Evolutionary conservation across 805 yeast species (phyloP).

Genomic region (Komagataella populi): DNA sequence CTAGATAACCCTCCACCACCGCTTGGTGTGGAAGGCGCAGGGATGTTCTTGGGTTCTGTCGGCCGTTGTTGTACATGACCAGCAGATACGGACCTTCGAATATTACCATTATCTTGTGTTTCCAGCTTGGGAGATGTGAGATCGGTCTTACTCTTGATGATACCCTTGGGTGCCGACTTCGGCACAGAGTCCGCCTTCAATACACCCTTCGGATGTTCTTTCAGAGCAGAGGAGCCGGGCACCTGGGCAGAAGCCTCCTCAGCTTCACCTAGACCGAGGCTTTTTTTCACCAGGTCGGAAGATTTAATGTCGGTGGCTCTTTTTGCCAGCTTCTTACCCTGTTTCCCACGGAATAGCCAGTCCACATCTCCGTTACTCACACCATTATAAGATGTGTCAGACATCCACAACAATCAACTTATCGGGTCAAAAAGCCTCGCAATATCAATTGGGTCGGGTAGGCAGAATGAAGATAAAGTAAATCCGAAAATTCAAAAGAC

Average conservation of each 20-base stretch:
- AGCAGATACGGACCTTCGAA: not conserved
- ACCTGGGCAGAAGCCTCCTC: not conserved
- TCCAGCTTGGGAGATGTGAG: not conserved
- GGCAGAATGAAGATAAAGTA: not conserved
- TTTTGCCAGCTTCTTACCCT: conserved; percentile 25
- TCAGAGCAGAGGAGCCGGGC: not conserved
- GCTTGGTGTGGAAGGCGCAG: not conserved
- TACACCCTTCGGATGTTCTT: not conserved
- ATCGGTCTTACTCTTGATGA: not conserved
- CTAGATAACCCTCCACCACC: not conserved
- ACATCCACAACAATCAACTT: not conserved
- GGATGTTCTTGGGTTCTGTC: not conserved
- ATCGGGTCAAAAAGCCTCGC: not conserved
- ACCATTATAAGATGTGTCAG: conserved; percentile 18
- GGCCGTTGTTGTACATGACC: not conserved
- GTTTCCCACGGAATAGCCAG: conserved; percentile 75
- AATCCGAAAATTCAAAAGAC: not conserved
- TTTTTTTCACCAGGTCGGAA: not conserved
- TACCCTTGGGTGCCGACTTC: not conserved
- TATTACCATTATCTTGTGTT: not conserved
- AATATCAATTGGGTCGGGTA: not conserved
- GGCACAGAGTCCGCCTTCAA: not conserved
- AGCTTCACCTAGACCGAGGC: not conserved
- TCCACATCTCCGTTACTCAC: conserved; percentile 69
- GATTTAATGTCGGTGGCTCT: not conserved